These are phyloP conservation scores for Colletotrichum cordylinicola DNA, from an alignment of 2,329 filamentous ascomycete species.

Conservation along the genomic window DNA sequence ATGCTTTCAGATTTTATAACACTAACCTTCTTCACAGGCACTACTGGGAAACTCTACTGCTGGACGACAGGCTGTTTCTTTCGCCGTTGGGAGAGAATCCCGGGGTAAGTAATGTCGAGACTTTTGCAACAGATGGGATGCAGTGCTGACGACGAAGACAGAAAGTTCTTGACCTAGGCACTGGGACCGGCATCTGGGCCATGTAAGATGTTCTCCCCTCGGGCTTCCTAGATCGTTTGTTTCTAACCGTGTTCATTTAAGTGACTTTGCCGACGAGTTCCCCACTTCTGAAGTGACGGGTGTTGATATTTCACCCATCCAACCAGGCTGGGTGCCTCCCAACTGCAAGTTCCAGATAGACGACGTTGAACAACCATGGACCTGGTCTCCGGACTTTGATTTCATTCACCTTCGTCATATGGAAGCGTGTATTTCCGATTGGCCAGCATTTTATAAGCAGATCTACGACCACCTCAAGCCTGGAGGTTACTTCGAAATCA, in stretches of 20 bases:
- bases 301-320: slow-evolving; percentile 62
- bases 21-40: background rate
- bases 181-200: slow-evolving; percentile 6
- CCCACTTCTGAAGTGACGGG: slow-evolving; percentile 52
- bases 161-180: slow-evolving; percentile 2
- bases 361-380: slow-evolving; percentile 60
- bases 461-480: slow-evolving; percentile 51
- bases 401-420: slow-evolving; percentile 63
- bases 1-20: fast-evolving
- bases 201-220: background rate
- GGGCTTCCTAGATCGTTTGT: background rate
- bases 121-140: background rate
- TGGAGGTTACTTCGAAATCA: slow-evolving; percentile 47
- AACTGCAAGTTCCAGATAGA: slow-evolving; percentile 64
- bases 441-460: slow-evolving; percentile 53
- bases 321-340: slow-evolving; percentile 59
- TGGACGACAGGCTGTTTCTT: slow-evolving; percentile 8
- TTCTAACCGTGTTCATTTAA: background rate
- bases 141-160: background rate
- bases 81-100: background rate
- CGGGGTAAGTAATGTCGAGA: background rate
- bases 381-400: slow-evolving; percentile 56
- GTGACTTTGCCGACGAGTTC: slow-evolving; percentile 49
- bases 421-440: slow-evolving; percentile 57
- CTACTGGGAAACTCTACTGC: slow-evolving; percentile 1